Conservation (phyloP, 2,329 filamentous ascomycete species). For the Thelonectria blattea region DNA sequence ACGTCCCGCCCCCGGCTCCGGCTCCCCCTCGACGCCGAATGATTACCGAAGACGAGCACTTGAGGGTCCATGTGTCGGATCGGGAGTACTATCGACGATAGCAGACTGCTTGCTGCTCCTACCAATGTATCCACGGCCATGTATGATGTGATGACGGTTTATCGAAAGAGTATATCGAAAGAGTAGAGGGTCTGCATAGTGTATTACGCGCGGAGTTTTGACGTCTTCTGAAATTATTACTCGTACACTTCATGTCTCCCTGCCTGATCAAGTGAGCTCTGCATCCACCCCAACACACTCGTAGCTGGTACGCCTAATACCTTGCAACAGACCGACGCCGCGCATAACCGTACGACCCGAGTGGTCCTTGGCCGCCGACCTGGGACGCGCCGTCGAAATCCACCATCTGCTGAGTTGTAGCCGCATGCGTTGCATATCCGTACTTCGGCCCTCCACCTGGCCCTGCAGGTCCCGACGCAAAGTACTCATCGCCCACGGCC, state of each 20-base stretch:
- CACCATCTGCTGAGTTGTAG: not conserved
- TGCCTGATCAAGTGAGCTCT: not conserved
- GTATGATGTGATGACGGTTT: slow-evolving; percentile 33
- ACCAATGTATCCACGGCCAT: slow-evolving; percentile 17
- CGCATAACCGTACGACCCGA: not conserved
- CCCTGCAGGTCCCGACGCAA: slow-evolving; percentile 1
- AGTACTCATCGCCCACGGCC: slow-evolving; percentile 16
- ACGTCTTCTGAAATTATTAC: slow-evolving; percentile 16
- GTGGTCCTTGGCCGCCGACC: slow-evolving; percentile 1
- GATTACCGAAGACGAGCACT: slow-evolving; percentile 39
- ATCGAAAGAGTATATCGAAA: slow-evolving; percentile 9
- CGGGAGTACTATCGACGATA: slow-evolving; percentile 40
- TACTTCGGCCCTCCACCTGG: slow-evolving; percentile 16
- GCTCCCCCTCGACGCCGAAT: slow-evolving; percentile 38
- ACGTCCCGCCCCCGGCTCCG: slow-evolving; percentile 39
- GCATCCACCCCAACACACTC: not conserved
- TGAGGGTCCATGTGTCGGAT: slow-evolving; percentile 44
- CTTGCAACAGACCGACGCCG: not conserved
- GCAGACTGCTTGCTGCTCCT: not conserved
- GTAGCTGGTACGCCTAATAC: not conserved
- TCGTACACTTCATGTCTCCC: not conserved
- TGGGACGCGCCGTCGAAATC: not conserved
- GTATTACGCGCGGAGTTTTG: slow-evolving; percentile 23
- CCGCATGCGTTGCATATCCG: not conserved
- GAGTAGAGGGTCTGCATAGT: slow-evolving; percentile 9